These are phyloP conservation scores for Linnemannia exigua DNA, from an alignment of 192 early-diverging fungal genomes.

Conservation along the genomic window DNA sequence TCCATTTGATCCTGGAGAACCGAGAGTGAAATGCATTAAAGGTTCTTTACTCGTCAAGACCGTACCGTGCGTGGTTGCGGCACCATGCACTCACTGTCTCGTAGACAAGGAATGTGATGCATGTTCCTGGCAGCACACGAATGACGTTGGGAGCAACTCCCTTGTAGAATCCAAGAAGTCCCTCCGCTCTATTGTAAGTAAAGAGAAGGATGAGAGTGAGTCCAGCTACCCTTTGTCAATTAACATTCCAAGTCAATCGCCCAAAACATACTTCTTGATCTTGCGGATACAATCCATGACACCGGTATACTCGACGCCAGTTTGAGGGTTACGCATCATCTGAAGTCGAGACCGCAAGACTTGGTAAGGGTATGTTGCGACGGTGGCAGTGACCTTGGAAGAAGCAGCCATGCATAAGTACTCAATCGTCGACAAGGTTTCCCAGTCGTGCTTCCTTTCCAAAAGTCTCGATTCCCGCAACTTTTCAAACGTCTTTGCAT, in stretches of 20 bases:
- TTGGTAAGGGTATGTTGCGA: conserved; percentile 95
- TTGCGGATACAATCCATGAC: conserved; percentile 79
- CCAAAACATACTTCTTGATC: conserved; percentile 65
- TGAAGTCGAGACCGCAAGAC: conserved; percentile 91
- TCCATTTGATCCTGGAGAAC: not conserved
- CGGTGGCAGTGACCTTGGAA: conserved; percentile 90
- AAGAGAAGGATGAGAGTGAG: not conserved
- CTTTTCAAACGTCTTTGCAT: conserved; percentile 41
- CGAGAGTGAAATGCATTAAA: not conserved
- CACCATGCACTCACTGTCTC: conserved; percentile 78
- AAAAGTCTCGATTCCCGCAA: conserved; percentile 33
- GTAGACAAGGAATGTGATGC: conserved; percentile 97
- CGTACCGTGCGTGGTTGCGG: conserved; percentile 66
- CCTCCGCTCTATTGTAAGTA: conserved; percentile 71
- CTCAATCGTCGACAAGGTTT: conserved; percentile 72
- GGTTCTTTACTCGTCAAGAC: conserved; percentile 20
- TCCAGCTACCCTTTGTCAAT: not conserved
- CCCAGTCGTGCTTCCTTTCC: conserved; percentile 54
- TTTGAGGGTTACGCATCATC: conserved; percentile 64
- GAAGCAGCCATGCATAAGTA: conserved; percentile 87
- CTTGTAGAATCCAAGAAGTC: conserved; percentile 90
- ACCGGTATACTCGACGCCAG: conserved; percentile 73
- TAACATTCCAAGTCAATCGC: not conserved
- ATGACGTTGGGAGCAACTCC: conserved; percentile 90
- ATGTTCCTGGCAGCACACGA: conserved; percentile 93